Percentiles rank a stretch among this genome's conserved stretches.
These are phyloP conservation scores for Rutstroemia sydowiana DNA, from an alignment of 2,329 filamentous ascomycete genomes.

Conservation along the genomic window DNA sequence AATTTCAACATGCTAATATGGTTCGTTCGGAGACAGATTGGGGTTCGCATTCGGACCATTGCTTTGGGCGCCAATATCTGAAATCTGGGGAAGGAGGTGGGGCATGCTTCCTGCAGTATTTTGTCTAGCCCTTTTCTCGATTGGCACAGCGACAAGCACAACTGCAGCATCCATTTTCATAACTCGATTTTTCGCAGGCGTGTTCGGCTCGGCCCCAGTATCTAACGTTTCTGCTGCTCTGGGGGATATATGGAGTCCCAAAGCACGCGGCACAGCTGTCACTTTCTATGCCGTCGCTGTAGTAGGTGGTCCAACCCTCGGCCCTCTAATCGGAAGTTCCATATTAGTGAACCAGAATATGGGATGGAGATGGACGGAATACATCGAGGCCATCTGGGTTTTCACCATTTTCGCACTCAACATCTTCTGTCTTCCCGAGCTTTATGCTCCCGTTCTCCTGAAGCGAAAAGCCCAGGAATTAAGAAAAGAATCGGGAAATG, in stretches of 20 bases:
- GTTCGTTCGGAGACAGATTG: slow-evolving; percentile 24
- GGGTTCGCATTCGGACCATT: slow-evolving; percentile 41
- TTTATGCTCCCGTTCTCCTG: slow-evolving; percentile 40
- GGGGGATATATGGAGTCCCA: slow-evolving; percentile 50
- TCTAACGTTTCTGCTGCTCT: slow-evolving; percentile 56
- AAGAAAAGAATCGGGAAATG: slow-evolving; percentile 30
- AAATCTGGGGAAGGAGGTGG: slow-evolving; percentile 53
- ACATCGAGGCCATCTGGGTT: slow-evolving; percentile 36
- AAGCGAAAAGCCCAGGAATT: slow-evolving; percentile 25
- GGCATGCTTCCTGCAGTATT: slow-evolving; percentile 52
- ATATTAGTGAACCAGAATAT: slow-evolving; percentile 31
- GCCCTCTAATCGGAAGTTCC: slow-evolving; percentile 29
- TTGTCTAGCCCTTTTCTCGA: slow-evolving; percentile 54
- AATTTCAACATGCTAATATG: too few relatives aligned
- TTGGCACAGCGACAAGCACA: slow-evolving; percentile 48
- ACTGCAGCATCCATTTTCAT: slow-evolving; percentile 54
- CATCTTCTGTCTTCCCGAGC: slow-evolving; percentile 37
- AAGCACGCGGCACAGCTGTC: slow-evolving; percentile 48
- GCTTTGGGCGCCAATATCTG: slow-evolving; percentile 59
- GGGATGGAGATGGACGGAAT: slow-evolving; percentile 32
- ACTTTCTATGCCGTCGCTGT: slow-evolving; percentile 51
- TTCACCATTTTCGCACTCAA: slow-evolving; percentile 35
- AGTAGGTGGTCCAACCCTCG: slow-evolving; percentile 23
- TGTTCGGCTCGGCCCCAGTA: slow-evolving; percentile 55
- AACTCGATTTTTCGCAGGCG: slow-evolving; percentile 58